These are phyloP conservation scores for Cercospora sp. DNA, from an alignment of 2,329 filamentous ascomycete genomes.

Conservation along the genomic window DNA sequence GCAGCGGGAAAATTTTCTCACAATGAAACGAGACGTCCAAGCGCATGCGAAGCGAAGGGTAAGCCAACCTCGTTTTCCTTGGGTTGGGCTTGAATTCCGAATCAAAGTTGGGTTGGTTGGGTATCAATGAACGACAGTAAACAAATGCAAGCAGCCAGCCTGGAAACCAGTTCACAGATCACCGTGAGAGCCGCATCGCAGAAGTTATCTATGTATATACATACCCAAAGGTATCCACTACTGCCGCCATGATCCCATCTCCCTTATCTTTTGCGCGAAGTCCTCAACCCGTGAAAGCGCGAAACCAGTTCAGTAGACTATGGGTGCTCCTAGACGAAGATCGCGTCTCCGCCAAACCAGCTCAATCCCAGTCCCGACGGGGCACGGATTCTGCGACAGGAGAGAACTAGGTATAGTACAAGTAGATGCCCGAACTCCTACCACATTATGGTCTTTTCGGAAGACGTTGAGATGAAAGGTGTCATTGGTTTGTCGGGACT, in stretches of 20 bases:
- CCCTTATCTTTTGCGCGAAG: too few relatives aligned
- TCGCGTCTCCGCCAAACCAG: neutral
- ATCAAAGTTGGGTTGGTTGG: neutral
- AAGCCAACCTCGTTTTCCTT: neutral
- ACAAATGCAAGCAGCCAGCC: neutral
- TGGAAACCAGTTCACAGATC: neutral
- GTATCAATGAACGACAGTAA: neutral
- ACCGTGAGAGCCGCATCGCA: neutral
- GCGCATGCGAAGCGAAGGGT: neutral
- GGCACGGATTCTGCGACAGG: neutral
- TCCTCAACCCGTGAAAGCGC: neutral
- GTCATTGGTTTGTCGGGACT: neutral
- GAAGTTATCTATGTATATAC: too few relatives aligned
- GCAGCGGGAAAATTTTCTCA: neutral
- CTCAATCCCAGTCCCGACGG: too few relatives aligned
- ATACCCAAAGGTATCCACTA: too few relatives aligned
- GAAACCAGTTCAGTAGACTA: neutral
- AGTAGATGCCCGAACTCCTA: constrained; percentile 10
- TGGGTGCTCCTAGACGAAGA: neutral
- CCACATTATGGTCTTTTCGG: neutral
- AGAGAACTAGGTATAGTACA: too few relatives aligned
- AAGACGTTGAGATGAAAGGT: neutral
- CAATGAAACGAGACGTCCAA: neutral
- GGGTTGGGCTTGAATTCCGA: neutral
- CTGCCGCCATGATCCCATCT: too few relatives aligned